Base-by-base conservation (phyloP, 306 rosid species). In the Cyamopsis tetragonoloba region DNA sequence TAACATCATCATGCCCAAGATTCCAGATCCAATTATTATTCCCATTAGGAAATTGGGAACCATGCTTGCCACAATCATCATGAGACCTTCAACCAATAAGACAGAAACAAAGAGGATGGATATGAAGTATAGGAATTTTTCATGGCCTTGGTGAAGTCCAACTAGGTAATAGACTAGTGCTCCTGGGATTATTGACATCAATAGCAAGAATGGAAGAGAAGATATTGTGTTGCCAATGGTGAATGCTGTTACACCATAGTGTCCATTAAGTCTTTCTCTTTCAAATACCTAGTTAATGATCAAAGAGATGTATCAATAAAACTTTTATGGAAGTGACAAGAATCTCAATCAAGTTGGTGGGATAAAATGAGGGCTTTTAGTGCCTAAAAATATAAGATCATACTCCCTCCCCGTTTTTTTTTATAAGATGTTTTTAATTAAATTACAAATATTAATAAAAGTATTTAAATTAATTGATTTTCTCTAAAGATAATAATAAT, bases 11-110 rank as follows among this genome's bases (percentile, higher is more conserved):
- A 83, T 61, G 1, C 91, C 91, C 62, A 83, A 73, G 24, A 86
- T 70, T 69, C 93, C 96, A 11, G 87, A 62, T 8, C 87, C 91
- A 0, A 77, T 14, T 7, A 87, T 87, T 13, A 87, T 85, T 0
- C 93, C 93, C 89, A 87, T 79, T 0, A 87, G 81, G 44, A 74
- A 85, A 56, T 85, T 79, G 15, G 95, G 91, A 35, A 81, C 86
- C 22, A 83, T 41, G 6, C 82, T 79, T 3, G 95, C 89, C 12
- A 89, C 78, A 20, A 86, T 77, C 88, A 89, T 80, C 96, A 85
- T 85, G 4, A 87, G 70, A 75, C 91, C 80, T 74, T 89, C 95
- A 2, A 89, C 85, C 6, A 87, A 43, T 65, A 81, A 81, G 62
- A 60, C 73, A 43, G 6, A 79, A 71, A 73, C 68, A 66, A 6